phyloP scores from a whole-genome alignment of 192 early-diverging fungal genomes.

The Entomortierella parvispora region DNA sequence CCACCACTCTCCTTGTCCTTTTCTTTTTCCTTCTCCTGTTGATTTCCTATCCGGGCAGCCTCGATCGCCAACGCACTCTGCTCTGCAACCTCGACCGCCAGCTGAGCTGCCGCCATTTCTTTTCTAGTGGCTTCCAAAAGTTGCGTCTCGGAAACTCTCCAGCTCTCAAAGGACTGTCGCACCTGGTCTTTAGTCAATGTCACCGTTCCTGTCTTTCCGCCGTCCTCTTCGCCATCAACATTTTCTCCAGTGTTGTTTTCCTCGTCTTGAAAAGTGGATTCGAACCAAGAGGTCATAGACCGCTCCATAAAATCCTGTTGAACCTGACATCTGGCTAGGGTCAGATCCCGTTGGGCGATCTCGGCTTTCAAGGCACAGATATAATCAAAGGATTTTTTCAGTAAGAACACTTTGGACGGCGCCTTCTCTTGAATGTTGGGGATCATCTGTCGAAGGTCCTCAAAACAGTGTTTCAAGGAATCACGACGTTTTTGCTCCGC shows the following conservation, averaged over 20 bases:
- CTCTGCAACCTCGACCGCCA: slow-evolving; percentile 22
- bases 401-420: slow-evolving; percentile 86
- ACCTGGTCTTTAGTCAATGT: neutral
- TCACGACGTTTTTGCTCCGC: slow-evolving; percentile 97
- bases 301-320: slow-evolving; percentile 36
- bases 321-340: slow-evolving; percentile 36
- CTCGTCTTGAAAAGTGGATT: slow-evolving; percentile 11
- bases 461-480: slow-evolving; percentile 91
- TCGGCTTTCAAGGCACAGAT: slow-evolving; percentile 63
- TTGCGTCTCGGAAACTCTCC: slow-evolving; percentile 48
- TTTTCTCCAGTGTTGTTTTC: neutral
- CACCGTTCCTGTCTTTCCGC: neutral
- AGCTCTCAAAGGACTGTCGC: slow-evolving; percentile 5
- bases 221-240: neutral
- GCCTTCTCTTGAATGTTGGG: slow-evolving; percentile 83
- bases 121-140: slow-evolving; percentile 20
- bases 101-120: slow-evolving; percentile 10
- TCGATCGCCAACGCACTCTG: slow-evolving; percentile 41
- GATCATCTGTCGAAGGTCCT: slow-evolving; percentile 74
- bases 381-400: slow-evolving; percentile 74
- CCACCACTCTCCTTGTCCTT: slow-evolving; percentile 3
- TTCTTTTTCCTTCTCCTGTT: slow-evolving; percentile 19
- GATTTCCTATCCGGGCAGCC: slow-evolving; percentile 39
- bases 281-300: slow-evolving; percentile 25
- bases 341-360: slow-evolving; percentile 46